Conservation (phyloP, 495 filamentous ascomycete genomes). For the Penicillium bovifimosum region DNA sequence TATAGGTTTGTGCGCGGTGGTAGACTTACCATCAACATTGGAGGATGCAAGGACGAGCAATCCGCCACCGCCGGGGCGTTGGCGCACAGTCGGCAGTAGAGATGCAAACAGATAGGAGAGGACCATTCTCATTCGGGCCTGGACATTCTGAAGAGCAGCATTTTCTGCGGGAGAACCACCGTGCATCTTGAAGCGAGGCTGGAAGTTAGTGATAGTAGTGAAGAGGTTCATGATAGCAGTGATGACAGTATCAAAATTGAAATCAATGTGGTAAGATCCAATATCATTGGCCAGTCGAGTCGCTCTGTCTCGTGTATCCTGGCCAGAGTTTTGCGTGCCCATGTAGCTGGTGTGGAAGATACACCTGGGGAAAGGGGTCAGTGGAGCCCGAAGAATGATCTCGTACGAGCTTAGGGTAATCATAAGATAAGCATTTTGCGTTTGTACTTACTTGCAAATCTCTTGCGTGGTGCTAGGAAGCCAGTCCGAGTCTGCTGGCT, state of each 20-base stretch:
- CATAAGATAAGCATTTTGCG: too few relatives aligned
- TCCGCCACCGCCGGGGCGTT: conserved; percentile 47
- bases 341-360: conserved; percentile 77
- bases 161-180: conserved; percentile 59
- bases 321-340: conserved; percentile 68
- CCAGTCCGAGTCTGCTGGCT: conserved; percentile 48
- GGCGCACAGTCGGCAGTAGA: conserved; percentile 53
- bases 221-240: conserved; percentile 51
- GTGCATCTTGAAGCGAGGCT: conserved; percentile 63
- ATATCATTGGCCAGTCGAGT: conserved; percentile 62
- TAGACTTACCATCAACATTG: conserved; percentile 44
- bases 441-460: conserved; percentile 43
- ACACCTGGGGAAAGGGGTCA: conserved; percentile 14
- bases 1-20: not conserved
- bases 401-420: too few relatives aligned
- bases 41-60: conserved; percentile 62
- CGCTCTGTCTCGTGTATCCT: conserved; percentile 68
- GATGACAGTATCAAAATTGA: conserved; percentile 69
- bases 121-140: conserved; percentile 79
- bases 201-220: conserved; percentile 46
- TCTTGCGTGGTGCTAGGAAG: conserved; percentile 52
- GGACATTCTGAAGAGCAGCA: conserved; percentile 74
- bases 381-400: too few relatives aligned
- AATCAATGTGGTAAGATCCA: conserved; percentile 67
- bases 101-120: conserved; percentile 69